A percentile compares a stretch with the other conserved stretches of the same genome.
Evolutionary conservation across 805 yeast species (phyloP).

Genomic region (Saccharomycopsis sp.): DNA sequence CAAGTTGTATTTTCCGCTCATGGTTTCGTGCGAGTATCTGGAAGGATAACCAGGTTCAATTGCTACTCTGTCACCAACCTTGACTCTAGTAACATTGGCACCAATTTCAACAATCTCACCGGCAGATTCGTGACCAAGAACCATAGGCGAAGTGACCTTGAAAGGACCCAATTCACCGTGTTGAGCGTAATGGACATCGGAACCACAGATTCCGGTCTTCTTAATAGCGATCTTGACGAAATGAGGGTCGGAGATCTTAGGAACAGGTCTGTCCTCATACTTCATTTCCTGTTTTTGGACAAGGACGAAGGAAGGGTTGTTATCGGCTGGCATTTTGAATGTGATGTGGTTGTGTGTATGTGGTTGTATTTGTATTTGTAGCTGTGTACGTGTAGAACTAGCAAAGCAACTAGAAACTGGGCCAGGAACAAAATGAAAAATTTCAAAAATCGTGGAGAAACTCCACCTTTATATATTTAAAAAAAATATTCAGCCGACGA

Average conservation of each 20-base stretch:
- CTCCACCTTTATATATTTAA: no score
- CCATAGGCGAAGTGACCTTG: conserved; percentile 71
- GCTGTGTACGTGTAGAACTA: no score
- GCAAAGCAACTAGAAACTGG: background rate
- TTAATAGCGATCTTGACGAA: conserved; percentile 70
- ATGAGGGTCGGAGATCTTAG: conserved; percentile 52
- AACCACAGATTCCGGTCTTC: conserved; percentile 85
- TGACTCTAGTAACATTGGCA: conserved; percentile 47
- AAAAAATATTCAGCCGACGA: background rate
- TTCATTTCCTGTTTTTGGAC: conserved; percentile 55
- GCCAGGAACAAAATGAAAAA: background rate
- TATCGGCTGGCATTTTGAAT: conserved; percentile 1
- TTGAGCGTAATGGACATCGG: conserved; percentile 76
- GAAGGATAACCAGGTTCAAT: conserved; percentile 89
- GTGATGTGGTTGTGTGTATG: background rate
- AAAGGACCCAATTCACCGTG: conserved; percentile 78
- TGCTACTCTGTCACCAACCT: conserved; percentile 78
- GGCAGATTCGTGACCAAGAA: conserved; percentile 81
- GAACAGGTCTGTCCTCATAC: conserved; percentile 57
- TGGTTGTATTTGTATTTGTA: no score
- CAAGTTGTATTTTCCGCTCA: conserved; percentile 72
- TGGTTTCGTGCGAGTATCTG: conserved; percentile 67
- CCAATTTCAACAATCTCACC: conserved; percentile 75
- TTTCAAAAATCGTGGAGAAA: background rate
- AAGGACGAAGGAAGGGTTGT: conserved; percentile 46